Evolutionary conservation across 768 basidiomycete genomes (phyloP), one percentile per base, ranked within the genome.

Genomic region (Panaeolus papilionaceus): DNA sequence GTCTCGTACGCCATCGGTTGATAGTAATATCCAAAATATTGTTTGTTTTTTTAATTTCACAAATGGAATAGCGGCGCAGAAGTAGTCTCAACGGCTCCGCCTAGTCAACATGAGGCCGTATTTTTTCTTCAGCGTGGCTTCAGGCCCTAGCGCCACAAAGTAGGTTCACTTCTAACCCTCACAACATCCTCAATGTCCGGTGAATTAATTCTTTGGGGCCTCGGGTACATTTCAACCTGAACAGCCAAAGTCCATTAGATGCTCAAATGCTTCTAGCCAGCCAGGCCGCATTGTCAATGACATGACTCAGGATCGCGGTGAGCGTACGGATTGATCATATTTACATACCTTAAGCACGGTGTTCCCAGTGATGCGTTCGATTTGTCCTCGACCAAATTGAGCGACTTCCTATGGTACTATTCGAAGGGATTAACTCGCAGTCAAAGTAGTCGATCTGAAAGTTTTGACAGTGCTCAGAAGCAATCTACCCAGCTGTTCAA

Each of bases 1-100:
- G 20, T 16, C 42, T 44, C 42, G 18, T 18, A 16, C 42, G 23
- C 20, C 47, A 49, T 49, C 11, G 47, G 28, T 33, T 37, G 33
- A 58, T 16, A 28, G 28, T 26, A 23, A 51, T 47, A 33, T 47
- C 42, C 47, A 20, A 23, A 28, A 4, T 16, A 5, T 33, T 58
- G 3, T 3, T 58, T 58, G 8, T 11, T 33, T 28, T 58, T 28
- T 58, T 58, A 58, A 58, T 58, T 7, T 58, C n/a, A 33, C 54
- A 14, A 58, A 58, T 58, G 54, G 54, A 58, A 58, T 58, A 58
- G 54, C 54, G 54, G 54, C 54, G 54, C 54, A 58, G 28, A 58
- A 33, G 20, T 49, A 20, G 54, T 58, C 28, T 16, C 28, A 58
- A 58, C 33, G 54, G 28, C 54, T 58, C 54, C 54, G 54, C 54